Base-by-base conservation (phyloP, 352 stramenopile species). In the Aphanomyces invadans region DNA sequence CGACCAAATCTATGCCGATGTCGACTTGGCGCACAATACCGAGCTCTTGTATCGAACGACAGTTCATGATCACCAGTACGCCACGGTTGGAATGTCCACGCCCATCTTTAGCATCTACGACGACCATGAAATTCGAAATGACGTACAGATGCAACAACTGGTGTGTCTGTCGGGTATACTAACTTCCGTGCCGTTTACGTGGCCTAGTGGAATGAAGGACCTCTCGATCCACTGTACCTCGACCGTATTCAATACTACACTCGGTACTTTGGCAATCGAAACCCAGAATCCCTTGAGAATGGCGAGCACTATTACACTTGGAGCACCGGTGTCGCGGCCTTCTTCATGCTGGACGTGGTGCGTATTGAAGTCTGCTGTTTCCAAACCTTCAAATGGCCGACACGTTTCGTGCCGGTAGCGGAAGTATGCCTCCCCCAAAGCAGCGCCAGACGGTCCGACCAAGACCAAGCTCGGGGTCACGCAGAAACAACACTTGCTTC, bases 261-360 rank as follows among this genome's bases (percentile, higher is more conserved):
- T 11, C 3, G 2, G 4, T 64, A 52, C 55, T 64, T 64, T 64
- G 55, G 55, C n/a, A 11, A 64, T 19, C 36, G 55, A 10, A 64
- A 64, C 28, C 55, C 55, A 2, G 7, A 19, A 4, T 38, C 36
- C 10, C 19, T 64, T 2, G 31, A 28, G 2, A 11, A 12, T 17
- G 36, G 55, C 25, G 55, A 64, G 4, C 55, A 64, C 39, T 64
- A 64, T 29, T 64, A 64, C 29, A 33, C 36, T 1, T 64, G 55
- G 55, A 32, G 4, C 19, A 12, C 55, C 5, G 55, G 55, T 38
- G 55, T 46, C 1, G 55, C 55, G 3, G 21, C 55, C 33, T 64
- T 64, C 36, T 64, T 64, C 55, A 64, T 64, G 55, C 55, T 64
- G 2, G 55, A 64, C 28, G 55, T 64, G 15, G 55, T 64, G 52